Evolutionary conservation across 2,329 filamentous ascomycete genomes (phyloP).

Genomic region (Alternaria sp.): DNA sequence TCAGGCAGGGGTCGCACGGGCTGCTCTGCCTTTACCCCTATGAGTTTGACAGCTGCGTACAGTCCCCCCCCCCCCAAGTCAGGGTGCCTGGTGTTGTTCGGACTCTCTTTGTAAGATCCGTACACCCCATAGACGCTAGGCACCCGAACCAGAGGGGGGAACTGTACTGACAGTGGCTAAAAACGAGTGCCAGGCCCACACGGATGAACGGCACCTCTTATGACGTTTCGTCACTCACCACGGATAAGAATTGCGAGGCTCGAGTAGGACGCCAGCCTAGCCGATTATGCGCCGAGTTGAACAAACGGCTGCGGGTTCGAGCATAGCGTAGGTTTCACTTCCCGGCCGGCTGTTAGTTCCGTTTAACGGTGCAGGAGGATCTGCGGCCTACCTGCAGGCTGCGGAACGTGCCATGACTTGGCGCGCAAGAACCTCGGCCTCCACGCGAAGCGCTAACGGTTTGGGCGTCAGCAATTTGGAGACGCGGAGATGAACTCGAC

Average conservation of each 20-base stretch:
- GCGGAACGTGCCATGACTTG: not conserved
- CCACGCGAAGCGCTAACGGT: not conserved
- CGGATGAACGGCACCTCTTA: slow-evolving; percentile 44
- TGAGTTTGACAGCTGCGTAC: too few relatives aligned
- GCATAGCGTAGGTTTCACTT: slow-evolving; percentile 54
- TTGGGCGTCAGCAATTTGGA: not conserved
- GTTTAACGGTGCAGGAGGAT: not conserved
- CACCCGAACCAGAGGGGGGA: not conserved
- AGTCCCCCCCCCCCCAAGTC: too few relatives aligned
- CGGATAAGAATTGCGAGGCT: slow-evolving; percentile 68
- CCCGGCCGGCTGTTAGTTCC: not conserved
- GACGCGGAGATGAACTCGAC: not conserved
- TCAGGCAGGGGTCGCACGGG: too few relatives aligned
- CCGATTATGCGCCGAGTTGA: slow-evolving; percentile 60
- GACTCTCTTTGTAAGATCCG: too few relatives aligned
- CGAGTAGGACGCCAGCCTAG: slow-evolving; percentile 69
- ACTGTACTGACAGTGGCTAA: not conserved
- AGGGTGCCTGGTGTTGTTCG: too few relatives aligned
- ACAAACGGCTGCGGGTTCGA: slow-evolving; percentile 54
- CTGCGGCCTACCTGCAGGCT: not conserved
- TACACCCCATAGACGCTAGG: too few relatives aligned
- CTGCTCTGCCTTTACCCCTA: too few relatives aligned
- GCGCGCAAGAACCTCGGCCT: not conserved
- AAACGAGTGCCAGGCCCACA: not conserved
- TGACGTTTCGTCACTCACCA: slow-evolving; percentile 64